These are phyloP conservation scores for Filobasidium wieringae DNA, from an alignment of 768 basidiomycete species.

Conservation along the genomic window DNA sequence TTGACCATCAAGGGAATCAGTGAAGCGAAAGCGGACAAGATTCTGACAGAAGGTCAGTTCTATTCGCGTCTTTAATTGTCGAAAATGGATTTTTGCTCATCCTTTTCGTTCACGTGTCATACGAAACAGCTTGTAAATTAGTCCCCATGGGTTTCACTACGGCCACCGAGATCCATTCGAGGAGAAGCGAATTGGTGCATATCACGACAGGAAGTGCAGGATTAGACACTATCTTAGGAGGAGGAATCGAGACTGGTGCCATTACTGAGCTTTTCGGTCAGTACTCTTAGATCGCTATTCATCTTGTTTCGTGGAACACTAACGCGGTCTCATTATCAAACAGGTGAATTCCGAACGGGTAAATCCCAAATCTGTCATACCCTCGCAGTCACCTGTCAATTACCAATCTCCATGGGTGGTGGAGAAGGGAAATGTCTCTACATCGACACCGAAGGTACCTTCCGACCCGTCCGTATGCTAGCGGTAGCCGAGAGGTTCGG, in stretches of 20 bases:
- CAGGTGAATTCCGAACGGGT: slow-evolving; percentile 87
- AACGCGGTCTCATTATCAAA: not conserved
- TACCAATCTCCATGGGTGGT: slow-evolving; percentile 94
- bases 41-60: slow-evolving; percentile 67
- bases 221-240: slow-evolving; percentile 86
- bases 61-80: not conserved
- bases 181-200: slow-evolving; percentile 85
- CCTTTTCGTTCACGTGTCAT: not conserved
- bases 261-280: slow-evolving; percentile 86
- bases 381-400: slow-evolving; percentile 81
- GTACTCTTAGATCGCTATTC: not conserved
- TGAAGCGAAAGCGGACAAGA: slow-evolving; percentile 94
- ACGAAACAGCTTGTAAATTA: slow-evolving; percentile 68
- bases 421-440: slow-evolving; percentile 98
- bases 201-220: slow-evolving; percentile 96
- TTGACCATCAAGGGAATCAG: slow-evolving; percentile 91
- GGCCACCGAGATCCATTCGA: slow-evolving; percentile 91
- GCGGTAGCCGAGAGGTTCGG: slow-evolving; percentile 93
- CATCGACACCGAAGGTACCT: slow-evolving; percentile 98
- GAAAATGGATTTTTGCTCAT: not conserved
- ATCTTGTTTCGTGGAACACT: not conserved
- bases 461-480: slow-evolving; percentile 86
- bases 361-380: slow-evolving; percentile 98
- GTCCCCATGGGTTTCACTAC: slow-evolving; percentile 96
- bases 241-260: slow-evolving; percentile 94